These are phyloP conservation scores for Saccharum spontaneum DNA, from an alignment of 176 grass and related monocot species.

Conservation along the genomic window DNA sequence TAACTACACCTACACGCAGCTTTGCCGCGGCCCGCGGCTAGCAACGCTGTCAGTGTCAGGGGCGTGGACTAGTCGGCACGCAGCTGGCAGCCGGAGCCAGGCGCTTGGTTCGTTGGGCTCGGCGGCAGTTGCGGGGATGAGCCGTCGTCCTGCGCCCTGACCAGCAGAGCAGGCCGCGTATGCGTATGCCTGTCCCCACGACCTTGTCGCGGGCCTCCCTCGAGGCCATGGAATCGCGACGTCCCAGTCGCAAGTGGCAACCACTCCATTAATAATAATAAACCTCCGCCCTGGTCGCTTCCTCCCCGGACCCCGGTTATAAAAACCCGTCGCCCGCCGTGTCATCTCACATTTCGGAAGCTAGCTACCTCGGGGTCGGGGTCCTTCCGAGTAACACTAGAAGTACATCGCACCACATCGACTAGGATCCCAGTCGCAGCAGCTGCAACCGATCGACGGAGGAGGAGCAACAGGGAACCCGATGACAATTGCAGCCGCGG, in stretches of 20 bases:
- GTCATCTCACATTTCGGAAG: neutral
- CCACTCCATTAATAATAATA: neutral
- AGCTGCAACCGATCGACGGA: neutral
- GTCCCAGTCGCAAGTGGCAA: constrained; percentile 22
- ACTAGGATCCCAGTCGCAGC: neutral
- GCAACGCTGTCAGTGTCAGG: neutral
- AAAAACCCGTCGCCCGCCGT: neutral
- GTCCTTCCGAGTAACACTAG: too few species aligned
- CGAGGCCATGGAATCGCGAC: constrained; percentile 26
- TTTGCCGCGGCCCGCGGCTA: neutral
- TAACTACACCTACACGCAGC: neutral
- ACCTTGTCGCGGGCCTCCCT: constrained; percentile 26
- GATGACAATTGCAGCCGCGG: constrained; percentile 44
- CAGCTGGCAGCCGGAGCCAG: neutral
- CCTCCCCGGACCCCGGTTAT: neutral
- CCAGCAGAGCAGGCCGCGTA: neutral
- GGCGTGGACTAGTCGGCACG: neutral
- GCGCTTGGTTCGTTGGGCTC: too few species aligned
- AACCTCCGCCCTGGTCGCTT: neutral
- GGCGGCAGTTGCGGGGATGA: neutral
- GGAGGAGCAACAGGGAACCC: neutral
- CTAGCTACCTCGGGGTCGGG: neutral
- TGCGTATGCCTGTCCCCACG: neutral
- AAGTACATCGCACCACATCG: neutral
- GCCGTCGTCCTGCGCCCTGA: neutral